Base-by-base conservation (phyloP, 352 stramenopile species). In the Pseudoperonospora humuli region DNA sequence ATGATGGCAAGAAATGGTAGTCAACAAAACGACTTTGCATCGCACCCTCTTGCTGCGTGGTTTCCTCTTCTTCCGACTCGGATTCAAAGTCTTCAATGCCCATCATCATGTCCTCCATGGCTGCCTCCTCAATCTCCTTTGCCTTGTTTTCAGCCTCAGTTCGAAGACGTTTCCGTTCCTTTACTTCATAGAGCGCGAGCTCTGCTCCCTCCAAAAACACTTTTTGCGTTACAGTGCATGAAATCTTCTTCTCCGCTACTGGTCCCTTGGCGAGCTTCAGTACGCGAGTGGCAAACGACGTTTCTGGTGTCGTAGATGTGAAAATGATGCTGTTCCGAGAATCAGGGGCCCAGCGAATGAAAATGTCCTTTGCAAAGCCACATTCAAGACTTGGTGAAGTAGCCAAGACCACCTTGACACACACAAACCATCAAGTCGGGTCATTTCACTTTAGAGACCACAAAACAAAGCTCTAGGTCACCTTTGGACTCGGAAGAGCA, bases 21-120 rank as follows among this genome's bases (percentile, higher is more conserved):
- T 19, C 14, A 19, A 15, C 15, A 42, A 10, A 27, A 7, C n/a
- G 20, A 11, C 14, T 2, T 11, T 27, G 24, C 2, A 34, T 50
- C 54, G 21, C 38, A 86, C 68, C 64, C 66, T 86, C 70, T 70
- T 86, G 79, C 14, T 51, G 41, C 29, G 64, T 57, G 2, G 64
- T 55, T 45, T 70, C 59, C 19, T 89, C 75, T 54, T 93, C 83
- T 45, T 94, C 82, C 7, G 74, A 77, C 31, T 86, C 75, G 1
- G 68, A 88, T 50, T 94, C 82, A 40, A 89, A 94, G 60, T 94
- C 83, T 61, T 87, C 83, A 26, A 94, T 91, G 19, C 75, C 78
- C 75, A 93, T 86, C 80, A 94, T 92, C 78, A 94, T 93, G 50
- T 94, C 83, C 51, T 94, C 80, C 80, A 94, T 93, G 25, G 80